phyloP scores from a whole-genome alignment of 2,329 filamentous ascomycete genomes.

The Clathrospora elynae region DNA sequence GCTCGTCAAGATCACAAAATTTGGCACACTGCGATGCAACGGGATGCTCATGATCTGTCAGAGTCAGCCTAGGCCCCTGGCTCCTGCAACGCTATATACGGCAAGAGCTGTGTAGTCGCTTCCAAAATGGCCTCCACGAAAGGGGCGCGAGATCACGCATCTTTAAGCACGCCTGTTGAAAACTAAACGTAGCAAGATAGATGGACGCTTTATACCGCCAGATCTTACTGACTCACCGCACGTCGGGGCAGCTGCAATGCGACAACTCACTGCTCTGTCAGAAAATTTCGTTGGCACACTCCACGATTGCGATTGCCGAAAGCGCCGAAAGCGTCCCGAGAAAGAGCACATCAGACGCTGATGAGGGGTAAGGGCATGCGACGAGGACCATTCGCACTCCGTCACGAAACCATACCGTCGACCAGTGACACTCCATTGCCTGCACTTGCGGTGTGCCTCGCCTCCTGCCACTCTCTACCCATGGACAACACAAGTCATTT shows the following conservation, averaged over 20 bases:
- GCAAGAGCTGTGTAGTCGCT: not conserved
- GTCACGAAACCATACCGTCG: constrained; percentile 4
- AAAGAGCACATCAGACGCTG: constrained; percentile 4
- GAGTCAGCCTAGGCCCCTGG: not conserved
- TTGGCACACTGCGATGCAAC: not conserved
- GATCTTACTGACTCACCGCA: not conserved
- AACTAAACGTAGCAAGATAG: not conserved
- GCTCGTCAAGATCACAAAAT: not conserved
- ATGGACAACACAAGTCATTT: not conserved
- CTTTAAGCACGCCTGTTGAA: not conserved
- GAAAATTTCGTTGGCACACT: constrained; percentile 1
- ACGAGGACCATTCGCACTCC: not conserved
- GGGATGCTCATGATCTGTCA: not conserved
- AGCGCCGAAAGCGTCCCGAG: constrained; percentile 17
- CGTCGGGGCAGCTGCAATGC: constrained; percentile 3
- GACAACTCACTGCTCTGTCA: constrained; percentile 8
- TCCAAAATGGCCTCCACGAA: not conserved
- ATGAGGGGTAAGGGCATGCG: constrained; percentile 18
- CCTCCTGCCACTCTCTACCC: not conserved
- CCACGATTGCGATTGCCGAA: constrained; percentile 19
- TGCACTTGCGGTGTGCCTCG: constrained; percentile 2
- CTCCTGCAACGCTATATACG: not conserved
- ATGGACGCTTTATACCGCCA: constrained; percentile 4
- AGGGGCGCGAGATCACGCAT: not conserved
- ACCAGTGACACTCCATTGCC: constrained; percentile 6